A percentile compares a stretch with the other conserved stretches of the same genome.
Conservation (phyloP, 768 basidiomycete genomes). For the Boletus rufocinnamomeus region DNA sequence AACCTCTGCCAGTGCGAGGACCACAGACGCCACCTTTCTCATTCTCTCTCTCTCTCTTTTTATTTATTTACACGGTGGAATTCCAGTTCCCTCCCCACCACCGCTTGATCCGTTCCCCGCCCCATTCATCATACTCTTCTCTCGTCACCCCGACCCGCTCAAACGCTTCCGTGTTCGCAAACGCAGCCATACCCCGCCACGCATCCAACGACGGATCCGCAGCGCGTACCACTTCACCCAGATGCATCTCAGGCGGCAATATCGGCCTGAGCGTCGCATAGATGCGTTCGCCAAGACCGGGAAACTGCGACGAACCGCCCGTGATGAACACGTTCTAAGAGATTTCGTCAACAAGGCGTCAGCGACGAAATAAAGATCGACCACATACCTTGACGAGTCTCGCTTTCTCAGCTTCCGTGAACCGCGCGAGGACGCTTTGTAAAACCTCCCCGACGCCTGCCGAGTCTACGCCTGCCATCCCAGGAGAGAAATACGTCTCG, state of each 20-base stretch:
- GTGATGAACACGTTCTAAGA: constrained; percentile 86
- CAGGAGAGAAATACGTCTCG: constrained; percentile 90
- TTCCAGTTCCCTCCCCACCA: constrained; percentile 97
- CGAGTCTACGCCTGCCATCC: constrained; percentile 93
- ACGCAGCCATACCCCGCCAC: constrained; percentile 91
- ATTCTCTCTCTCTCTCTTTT: not conserved
- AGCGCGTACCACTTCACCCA: constrained; percentile 60
- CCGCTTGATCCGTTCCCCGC: constrained; percentile 79
- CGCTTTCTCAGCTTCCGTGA: constrained; percentile 64
- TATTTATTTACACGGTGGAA: constrained; percentile 17
- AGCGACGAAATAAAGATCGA: not conserved
- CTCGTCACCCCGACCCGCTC: constrained; percentile 59
- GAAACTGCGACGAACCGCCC: constrained; percentile 76
- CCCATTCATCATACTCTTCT: constrained; percentile 89
- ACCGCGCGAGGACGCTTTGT: constrained; percentile 77
- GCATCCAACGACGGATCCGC: constrained; percentile 72
- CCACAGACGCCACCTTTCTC: too few species aligned
- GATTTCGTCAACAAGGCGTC: not conserved
- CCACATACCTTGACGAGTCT: constrained; percentile 68
- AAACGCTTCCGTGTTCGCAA: constrained; percentile 60
- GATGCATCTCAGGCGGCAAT: constrained; percentile 77
- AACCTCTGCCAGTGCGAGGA: too few species aligned
- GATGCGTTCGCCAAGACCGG: constrained; percentile 67
- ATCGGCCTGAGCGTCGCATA: constrained; percentile 78
- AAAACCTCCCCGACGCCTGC: constrained; percentile 94